Base-by-base conservation (phyloP, 228 moss, liverwort and hornwort genomes). In the Sphagnum fallax region DNA sequence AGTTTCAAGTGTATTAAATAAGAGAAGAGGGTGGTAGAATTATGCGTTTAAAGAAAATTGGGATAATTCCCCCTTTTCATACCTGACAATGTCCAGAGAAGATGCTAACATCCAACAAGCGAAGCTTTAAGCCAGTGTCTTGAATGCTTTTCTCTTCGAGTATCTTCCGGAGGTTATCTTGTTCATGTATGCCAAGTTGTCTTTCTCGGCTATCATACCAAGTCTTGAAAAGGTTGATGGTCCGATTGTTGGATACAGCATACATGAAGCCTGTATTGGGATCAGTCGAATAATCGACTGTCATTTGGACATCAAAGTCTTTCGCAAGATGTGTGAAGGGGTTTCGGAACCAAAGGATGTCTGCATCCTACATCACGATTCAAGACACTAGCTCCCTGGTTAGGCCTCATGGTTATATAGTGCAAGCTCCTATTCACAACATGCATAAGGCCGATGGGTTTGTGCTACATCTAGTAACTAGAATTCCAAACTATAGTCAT, bases 51-150 rank as follows among this genome's bases (percentile, higher is more conserved):
- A 32, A 32, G 32, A 1, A 32, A 32, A 32, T 32, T 32, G 32
- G 32, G 32, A 2, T 32, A 32, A 32, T 32, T 32, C 2, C 32
- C 32, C 32, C 32, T 2, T 32, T 32, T 32, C 14, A 58, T 72
- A 93, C 96, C 77, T 93, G 63, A 47, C 96, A 97, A 5, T 93
- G 88, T 16, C 96, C 96, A 62, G 89, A 89, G 68, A 93, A 93
- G 0, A n/a, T 77, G 0, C 71, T 77, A 0, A 91, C 93, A 15
- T 90, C 68, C 10, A 97, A 70, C 50, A 89, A 97, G 16, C 62
- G 71, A 55, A 93, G 48, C 55, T 75, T 77, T 53, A 90, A 74
- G 6, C 81, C 48, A 48, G 69, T 80, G 7, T 60, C 4, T 2
- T 12, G 12, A 4, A 91, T 77, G 16, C 77, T 73, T 48, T 52